Conservation (phyloP, 1,284 basidiomycete genomes). For the Caloboletus firmus region DNA sequence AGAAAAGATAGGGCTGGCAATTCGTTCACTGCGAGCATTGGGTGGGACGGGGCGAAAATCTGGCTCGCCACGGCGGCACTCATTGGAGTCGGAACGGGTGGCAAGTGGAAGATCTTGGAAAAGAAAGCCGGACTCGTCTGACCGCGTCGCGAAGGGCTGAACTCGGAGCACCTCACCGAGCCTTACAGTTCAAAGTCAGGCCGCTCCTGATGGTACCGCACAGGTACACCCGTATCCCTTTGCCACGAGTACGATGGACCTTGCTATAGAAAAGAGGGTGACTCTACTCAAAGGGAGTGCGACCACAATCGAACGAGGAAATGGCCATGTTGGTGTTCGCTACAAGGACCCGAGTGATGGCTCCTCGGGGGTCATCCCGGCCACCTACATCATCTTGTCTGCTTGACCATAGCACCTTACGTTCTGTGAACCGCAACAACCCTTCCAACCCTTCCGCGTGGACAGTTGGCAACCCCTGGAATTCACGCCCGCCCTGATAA, state of each 20-base stretch:
- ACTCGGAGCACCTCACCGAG: conserved; percentile 56
- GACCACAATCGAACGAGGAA: conserved; percentile 41
- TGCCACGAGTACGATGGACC: conserved; percentile 72
- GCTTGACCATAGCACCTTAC: conserved; percentile 58
- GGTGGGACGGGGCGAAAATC: conserved; percentile 56
- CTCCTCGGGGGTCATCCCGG: conserved; percentile 41
- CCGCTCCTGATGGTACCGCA: conserved; percentile 60
- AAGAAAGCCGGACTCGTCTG: conserved; percentile 52
- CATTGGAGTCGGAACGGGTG: conserved; percentile 33
- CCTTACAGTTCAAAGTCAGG: conserved; percentile 61
- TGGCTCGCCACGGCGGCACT: conserved; percentile 24
- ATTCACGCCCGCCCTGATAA: conserved; percentile 69
- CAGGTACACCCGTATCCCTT: conserved; percentile 84
- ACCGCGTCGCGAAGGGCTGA: conserved; percentile 34
- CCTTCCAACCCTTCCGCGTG: conserved; percentile 40
- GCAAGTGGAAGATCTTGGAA: conserved; percentile 48
- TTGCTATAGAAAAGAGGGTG: conserved; percentile 59
- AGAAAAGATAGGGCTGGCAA: conserved; percentile 81
- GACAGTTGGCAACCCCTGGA: conserved; percentile 49
- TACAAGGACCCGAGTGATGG: conserved; percentile 43
- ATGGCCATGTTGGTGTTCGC: conserved; percentile 51
- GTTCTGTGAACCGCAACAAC: conserved; percentile 69
- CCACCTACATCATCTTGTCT: conserved; percentile 71
- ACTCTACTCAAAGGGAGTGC: conserved; percentile 47
- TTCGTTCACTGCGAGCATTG: conserved; percentile 64